Conservation (phyloP, 2,329 filamentous ascomycete genomes). For the Trichoderma arundinaceum region DNA sequence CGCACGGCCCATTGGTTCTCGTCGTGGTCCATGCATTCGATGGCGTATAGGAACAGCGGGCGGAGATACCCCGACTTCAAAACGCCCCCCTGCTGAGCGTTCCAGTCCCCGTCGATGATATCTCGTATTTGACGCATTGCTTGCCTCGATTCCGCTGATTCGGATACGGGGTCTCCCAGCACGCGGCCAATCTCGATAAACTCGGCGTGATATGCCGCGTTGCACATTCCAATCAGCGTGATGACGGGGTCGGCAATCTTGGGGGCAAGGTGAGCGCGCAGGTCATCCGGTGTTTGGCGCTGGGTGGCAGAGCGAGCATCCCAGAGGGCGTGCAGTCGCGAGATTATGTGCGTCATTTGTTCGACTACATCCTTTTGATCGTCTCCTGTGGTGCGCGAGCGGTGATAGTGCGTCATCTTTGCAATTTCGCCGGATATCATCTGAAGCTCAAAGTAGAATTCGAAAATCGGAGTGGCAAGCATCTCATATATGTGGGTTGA, state of each 20-base stretch:
- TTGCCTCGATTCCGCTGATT: slow-evolving; percentile 33
- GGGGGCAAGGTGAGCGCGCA: slow-evolving; percentile 33
- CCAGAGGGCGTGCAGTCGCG: slow-evolving; percentile 32
- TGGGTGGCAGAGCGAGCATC: slow-evolving; percentile 31
- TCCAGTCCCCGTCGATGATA: slow-evolving; percentile 35
- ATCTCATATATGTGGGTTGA: slow-evolving; percentile 33
- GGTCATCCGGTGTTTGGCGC: slow-evolving; percentile 30
- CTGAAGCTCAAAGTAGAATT: slow-evolving; percentile 37
- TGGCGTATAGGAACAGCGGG: slow-evolving; percentile 36
- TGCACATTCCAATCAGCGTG: slow-evolving; percentile 35
- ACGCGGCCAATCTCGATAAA: slow-evolving; percentile 37
- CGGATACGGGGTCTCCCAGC: slow-evolving; percentile 35
- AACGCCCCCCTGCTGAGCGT: slow-evolving; percentile 6
- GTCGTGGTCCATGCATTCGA: slow-evolving; percentile 35
- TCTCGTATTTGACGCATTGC: slow-evolving; percentile 33
- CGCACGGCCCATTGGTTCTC: slow-evolving; percentile 35
- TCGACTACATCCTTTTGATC: slow-evolving; percentile 37
- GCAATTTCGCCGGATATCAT: slow-evolving; percentile 35
- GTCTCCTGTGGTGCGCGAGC: slow-evolving; percentile 35
- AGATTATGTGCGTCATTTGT: slow-evolving; percentile 31
- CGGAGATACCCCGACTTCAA: slow-evolving; percentile 36
- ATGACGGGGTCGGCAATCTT: slow-evolving; percentile 33
- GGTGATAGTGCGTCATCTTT: slow-evolving; percentile 37
- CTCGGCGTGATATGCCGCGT: slow-evolving; percentile 36
- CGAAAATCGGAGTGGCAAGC: slow-evolving; percentile 34